These are phyloP conservation scores for Pleurotus eryngii DNA, from an alignment of 768 basidiomycete species.

Conservation along the genomic window DNA sequence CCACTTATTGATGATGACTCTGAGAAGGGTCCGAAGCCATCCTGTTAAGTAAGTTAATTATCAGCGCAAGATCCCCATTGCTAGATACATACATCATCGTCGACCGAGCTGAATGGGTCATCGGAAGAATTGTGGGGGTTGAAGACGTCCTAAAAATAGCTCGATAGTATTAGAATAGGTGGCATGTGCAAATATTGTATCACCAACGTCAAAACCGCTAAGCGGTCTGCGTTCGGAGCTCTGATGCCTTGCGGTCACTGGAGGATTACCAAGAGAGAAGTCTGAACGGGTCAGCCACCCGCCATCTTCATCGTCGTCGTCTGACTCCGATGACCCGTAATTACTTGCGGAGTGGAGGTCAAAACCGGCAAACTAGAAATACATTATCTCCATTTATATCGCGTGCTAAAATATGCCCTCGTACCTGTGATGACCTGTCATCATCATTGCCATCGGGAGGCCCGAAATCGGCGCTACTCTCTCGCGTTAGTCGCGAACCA, in stretches of 20 bases:
- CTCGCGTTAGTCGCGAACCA: constrained; percentile 38
- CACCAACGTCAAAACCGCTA: constrained; percentile 54
- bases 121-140: constrained; percentile 33
- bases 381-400: not conserved
- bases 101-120: constrained; percentile 48
- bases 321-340: constrained; percentile 41
- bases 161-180: not conserved
- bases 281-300: constrained; percentile 80
- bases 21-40: constrained; percentile 80
- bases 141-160: constrained; percentile 43
- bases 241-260: constrained; percentile 44
- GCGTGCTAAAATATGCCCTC: constrained; percentile 17
- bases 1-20: constrained; percentile 50
- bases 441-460: constrained; percentile 46
- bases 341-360: constrained; percentile 66
- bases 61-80: not conserved
- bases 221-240: constrained; percentile 42
- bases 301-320: constrained; percentile 73
- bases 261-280: constrained; percentile 54
- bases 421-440: constrained; percentile 44
- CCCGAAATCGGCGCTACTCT: constrained; percentile 67
- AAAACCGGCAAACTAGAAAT: constrained; percentile 71
- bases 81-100: constrained; percentile 35
- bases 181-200: not conserved
- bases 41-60: constrained; percentile 30